Evolutionary conservation across 1,284 basidiomycete genomes (phyloP).

Genomic region (Apiotrichum sp.): DNA sequence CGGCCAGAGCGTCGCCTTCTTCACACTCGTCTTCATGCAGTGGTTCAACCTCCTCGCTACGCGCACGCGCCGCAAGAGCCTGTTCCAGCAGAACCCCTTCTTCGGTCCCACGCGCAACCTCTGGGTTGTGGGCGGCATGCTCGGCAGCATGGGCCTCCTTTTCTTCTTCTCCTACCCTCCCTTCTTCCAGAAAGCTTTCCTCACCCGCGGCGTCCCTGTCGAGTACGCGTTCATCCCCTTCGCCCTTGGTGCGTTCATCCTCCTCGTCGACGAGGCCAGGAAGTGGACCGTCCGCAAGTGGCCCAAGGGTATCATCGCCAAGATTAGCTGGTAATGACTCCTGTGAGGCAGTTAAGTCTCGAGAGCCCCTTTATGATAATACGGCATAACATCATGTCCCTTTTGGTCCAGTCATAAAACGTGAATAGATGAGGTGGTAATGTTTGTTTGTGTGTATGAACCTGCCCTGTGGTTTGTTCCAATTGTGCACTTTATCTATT

Average conservation of each 20-base stretch:
- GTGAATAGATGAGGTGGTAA: no score
- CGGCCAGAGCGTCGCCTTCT: conserved; percentile 54
- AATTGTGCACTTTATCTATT: no score
- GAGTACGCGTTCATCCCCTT: conserved; percentile 54
- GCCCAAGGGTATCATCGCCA: conserved; percentile 43
- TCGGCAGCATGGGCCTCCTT: conserved; percentile 49
- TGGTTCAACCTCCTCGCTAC: conserved; percentile 56
- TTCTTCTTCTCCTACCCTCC: conserved; percentile 57
- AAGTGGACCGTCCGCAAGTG: conserved; percentile 46
- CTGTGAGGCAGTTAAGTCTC: no score
- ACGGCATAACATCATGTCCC: neutral
- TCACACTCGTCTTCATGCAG: conserved; percentile 64
- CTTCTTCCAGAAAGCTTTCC: conserved; percentile 56
- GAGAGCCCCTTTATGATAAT: neutral
- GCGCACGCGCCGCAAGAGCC: conserved; percentile 52
- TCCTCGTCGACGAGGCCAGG: conserved; percentile 47
- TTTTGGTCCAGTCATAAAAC: neutral
- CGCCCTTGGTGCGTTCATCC: conserved; percentile 37
- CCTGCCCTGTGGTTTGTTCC: no score
- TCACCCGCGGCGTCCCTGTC: conserved; percentile 53
- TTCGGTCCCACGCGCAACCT: conserved; percentile 40
- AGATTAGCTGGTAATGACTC: conserved; percentile 45
- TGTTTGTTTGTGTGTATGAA: no score
- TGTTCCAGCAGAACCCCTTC: conserved; percentile 51
- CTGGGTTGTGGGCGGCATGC: conserved; percentile 52